These are phyloP conservation scores for Diospyros lotus DNA, from an alignment of 148 eudicot species.

Conservation along the genomic window DNA sequence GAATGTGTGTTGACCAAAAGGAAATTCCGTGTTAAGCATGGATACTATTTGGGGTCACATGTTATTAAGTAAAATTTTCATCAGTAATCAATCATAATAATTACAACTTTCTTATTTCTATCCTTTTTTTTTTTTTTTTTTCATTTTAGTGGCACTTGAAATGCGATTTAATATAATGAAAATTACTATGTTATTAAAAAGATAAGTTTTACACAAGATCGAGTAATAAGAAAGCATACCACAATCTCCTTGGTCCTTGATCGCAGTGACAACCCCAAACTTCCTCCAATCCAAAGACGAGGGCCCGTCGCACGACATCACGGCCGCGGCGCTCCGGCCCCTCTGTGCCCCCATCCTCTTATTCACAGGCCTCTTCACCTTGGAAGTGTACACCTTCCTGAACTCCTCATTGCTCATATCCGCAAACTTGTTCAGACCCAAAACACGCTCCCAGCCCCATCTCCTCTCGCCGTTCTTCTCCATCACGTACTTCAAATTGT, in stretches of 20 bases:
- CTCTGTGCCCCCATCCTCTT: constrained; percentile 9
- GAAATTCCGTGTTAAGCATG: no score
- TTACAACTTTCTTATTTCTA: no score
- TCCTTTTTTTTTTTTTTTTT: no score
- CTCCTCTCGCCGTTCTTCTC: constrained; percentile 30
- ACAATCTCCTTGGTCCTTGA: constrained; percentile 52
- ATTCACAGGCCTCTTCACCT: constrained; percentile 19
- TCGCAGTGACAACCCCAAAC: constrained; percentile 39
- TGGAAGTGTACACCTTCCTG: constrained; percentile 27
- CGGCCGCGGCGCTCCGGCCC: neutral
- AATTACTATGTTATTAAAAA: no score
- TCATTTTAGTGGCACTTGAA: no score
- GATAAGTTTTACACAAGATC: neutral
- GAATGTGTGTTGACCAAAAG: no score
- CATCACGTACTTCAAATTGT: constrained; percentile 38
- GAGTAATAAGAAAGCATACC: constrained; percentile 29
- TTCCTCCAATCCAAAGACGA: constrained; percentile 60
- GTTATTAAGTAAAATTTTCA: no score
- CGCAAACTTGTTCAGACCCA: constrained; percentile 68
- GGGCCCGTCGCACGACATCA: constrained; percentile 40
- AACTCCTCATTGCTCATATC: constrained; percentile 72
- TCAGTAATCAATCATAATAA: no score
- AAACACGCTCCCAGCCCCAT: constrained; percentile 20
- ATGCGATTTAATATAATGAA: no score
- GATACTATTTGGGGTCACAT: no score